Percentiles rank a stretch among this genome's conserved stretches.
phyloP scores from a whole-genome alignment of 768 basidiomycete species.

The Sporobolomyces pararoseus region DNA sequence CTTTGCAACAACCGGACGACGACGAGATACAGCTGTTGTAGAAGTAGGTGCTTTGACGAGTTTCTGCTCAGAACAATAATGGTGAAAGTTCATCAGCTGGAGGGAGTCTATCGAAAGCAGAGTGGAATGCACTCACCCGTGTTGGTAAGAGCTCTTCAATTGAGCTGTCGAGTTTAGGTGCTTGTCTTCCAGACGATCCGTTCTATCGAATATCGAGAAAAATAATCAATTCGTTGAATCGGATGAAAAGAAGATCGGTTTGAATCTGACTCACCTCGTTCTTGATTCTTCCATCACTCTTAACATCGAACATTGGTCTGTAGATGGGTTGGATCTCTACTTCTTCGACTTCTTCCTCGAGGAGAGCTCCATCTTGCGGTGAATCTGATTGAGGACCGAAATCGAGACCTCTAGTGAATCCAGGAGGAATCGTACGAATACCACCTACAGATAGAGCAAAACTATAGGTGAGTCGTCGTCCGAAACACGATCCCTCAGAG shows the following conservation, averaged over 20 bases:
- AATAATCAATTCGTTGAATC: neutral
- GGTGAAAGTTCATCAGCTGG: slow-evolving; percentile 11
- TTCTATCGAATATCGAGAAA: neutral
- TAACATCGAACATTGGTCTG: slow-evolving; percentile 42
- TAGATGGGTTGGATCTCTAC: slow-evolving; percentile 43
- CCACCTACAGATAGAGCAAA: slow-evolving; percentile 33
- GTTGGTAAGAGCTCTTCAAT: slow-evolving; percentile 74
- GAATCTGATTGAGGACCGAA: slow-evolving; percentile 52
- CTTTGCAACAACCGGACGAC: slow-evolving; percentile 59
- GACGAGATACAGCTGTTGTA: slow-evolving; percentile 23
- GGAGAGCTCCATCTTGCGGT: slow-evolving; percentile 46
- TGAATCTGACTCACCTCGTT: neutral
- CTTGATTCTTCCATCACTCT: slow-evolving; percentile 16
- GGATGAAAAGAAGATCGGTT: no score
- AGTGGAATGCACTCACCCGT: slow-evolving; percentile 47
- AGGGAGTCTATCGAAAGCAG: neutral
- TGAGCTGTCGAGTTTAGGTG: slow-evolving; percentile 55
- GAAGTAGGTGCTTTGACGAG: slow-evolving; percentile 31
- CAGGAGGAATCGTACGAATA: slow-evolving; percentile 72
- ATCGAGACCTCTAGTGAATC: slow-evolving; percentile 72
- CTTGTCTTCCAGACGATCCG: neutral
- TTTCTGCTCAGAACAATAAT: slow-evolving; percentile 51
- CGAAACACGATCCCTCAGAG: no score
- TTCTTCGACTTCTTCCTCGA: slow-evolving; percentile 47
- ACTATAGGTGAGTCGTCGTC: no score